These are phyloP conservation scores for Dioscorea zingiberensis DNA, from an alignment of 106 monocot species.

Conservation along the genomic window DNA sequence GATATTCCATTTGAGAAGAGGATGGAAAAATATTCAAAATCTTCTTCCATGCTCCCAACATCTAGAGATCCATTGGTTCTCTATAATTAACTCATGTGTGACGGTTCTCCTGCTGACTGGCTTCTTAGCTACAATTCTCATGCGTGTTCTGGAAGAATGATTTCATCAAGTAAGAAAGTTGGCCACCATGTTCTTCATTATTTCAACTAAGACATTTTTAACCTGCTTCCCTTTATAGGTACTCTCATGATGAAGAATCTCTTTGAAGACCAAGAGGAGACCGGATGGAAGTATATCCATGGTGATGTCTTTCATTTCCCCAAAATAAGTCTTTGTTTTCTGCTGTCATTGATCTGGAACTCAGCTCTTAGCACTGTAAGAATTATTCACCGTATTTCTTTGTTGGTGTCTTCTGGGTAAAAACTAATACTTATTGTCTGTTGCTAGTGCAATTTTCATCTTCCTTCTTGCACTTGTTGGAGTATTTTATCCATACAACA, in stretches of 20 bases:
- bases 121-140: conserved; percentile 12
- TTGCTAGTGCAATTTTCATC: conserved; percentile 7
- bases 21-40: conserved; percentile 14
- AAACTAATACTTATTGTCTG: not conserved
- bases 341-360: conserved; percentile 11
- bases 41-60: conserved; percentile 13
- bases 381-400: not conserved
- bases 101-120: conserved; percentile 15
- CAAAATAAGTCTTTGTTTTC: conserved; percentile 9
- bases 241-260: too few relatives aligned
- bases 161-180: conserved; percentile 5
- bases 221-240: too few relatives aligned
- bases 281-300: conserved; percentile 14
- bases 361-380: conserved; percentile 15
- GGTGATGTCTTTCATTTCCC: conserved; percentile 12
- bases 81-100: conserved; percentile 15
- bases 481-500: conserved; percentile 9
- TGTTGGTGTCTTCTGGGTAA: not conserved
- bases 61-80: conserved; percentile 19
- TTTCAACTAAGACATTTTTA: too few relatives aligned
- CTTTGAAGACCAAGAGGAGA: conserved; percentile 7
- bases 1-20: conserved; percentile 4
- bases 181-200: not conserved
- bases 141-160: conserved; percentile 18
- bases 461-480: conserved; percentile 10